Evolutionary conservation across 208 protist species (phyloP).

Genomic region (Porcisia hertigi): DNA sequence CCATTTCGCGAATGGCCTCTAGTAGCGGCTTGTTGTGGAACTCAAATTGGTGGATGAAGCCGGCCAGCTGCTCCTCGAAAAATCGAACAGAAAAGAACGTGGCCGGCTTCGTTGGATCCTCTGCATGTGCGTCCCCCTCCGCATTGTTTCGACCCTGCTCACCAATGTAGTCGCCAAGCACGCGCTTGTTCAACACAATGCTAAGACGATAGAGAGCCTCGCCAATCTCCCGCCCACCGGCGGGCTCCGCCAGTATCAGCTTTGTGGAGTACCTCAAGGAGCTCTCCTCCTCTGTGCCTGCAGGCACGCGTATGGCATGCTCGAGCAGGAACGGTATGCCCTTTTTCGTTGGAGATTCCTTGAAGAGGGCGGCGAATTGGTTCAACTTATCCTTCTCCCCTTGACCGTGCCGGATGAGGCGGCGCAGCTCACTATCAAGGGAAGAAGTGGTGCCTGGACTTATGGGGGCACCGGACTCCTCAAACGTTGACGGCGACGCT

Average conservation of each 20-base stretch:
- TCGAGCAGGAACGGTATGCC: conserved; percentile 80
- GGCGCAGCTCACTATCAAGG: not conserved
- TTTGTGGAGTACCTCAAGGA: conserved; percentile 30
- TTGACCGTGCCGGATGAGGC: conserved; percentile 22
- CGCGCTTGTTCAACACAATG: conserved; percentile 80
- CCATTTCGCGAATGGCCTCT: conserved; percentile 82
- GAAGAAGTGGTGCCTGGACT: not conserved
- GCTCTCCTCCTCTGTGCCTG: conserved; percentile 18
- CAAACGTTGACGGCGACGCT: not conserved
- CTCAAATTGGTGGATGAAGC: conserved; percentile 82
- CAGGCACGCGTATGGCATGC: conserved; percentile 48
- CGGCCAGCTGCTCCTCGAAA: conserved; percentile 67
- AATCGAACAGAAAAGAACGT: conserved; percentile 70
- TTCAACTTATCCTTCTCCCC: conserved; percentile 61
- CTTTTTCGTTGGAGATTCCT: conserved; percentile 66
- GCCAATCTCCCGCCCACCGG: conserved; percentile 78
- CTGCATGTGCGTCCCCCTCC: not conserved
- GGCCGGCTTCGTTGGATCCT: conserved; percentile 18
- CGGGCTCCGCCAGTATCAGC: conserved; percentile 69
- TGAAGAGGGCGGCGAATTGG: conserved; percentile 69
- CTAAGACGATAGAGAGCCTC: conserved; percentile 75
- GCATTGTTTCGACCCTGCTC: conserved; percentile 70
- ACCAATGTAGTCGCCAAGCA: conserved; percentile 87
- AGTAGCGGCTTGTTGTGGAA: conserved; percentile 80
- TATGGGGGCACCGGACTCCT: not conserved